A percentile compares a stretch with the other conserved stretches of the same genome.
phyloP scores from a whole-genome alignment of 2,329 filamentous ascomycete species.

The Knoxdaviesia proteae region DNA sequence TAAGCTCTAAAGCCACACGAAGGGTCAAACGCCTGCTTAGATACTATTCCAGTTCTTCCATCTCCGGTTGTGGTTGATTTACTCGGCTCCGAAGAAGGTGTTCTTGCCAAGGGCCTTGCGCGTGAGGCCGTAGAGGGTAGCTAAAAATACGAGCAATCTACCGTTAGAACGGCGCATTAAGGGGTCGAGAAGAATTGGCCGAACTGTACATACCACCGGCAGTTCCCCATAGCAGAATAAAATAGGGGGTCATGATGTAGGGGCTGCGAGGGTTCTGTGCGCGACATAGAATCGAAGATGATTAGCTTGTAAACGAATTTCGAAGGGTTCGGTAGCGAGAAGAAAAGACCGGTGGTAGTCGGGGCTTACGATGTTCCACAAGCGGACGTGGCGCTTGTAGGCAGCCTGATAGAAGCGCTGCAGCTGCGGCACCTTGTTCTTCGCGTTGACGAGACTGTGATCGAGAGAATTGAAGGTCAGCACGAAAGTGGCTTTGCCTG shows the following conservation, averaged over 20 bases:
- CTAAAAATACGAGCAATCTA: slow-evolving; percentile 14
- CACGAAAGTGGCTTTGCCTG: too few species aligned
- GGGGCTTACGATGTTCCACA: slow-evolving; percentile 57
- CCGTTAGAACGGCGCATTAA: neutral
- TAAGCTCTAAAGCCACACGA: too few species aligned
- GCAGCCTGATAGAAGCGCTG: slow-evolving; percentile 58
- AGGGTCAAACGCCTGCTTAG: too few species aligned
- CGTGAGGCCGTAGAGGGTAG: slow-evolving; percentile 48
- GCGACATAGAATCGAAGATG: neutral
- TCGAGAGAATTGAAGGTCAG: slow-evolving; percentile 1
- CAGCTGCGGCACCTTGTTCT: slow-evolving; percentile 56
- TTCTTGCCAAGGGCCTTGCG: slow-evolving; percentile 60
- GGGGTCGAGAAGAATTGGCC: neutral
- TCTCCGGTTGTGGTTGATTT: too few species aligned
- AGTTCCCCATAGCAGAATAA: slow-evolving; percentile 39
- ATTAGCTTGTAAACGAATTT: too few species aligned
- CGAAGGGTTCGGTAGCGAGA: neutral
- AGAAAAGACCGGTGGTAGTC: slow-evolving; percentile 5
- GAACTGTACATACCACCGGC: slow-evolving; percentile 32
- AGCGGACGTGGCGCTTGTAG: slow-evolving; percentile 44
- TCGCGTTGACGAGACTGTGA: slow-evolving; percentile 41
- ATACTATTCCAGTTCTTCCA: too few species aligned
- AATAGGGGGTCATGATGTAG: slow-evolving; percentile 47
- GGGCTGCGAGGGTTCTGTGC: slow-evolving; percentile 42
- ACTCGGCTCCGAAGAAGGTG: slow-evolving; percentile 46